phyloP scores from a whole-genome alignment of 2,329 filamentous ascomycete genomes.

The Clarireedia homoeocarpa region DNA sequence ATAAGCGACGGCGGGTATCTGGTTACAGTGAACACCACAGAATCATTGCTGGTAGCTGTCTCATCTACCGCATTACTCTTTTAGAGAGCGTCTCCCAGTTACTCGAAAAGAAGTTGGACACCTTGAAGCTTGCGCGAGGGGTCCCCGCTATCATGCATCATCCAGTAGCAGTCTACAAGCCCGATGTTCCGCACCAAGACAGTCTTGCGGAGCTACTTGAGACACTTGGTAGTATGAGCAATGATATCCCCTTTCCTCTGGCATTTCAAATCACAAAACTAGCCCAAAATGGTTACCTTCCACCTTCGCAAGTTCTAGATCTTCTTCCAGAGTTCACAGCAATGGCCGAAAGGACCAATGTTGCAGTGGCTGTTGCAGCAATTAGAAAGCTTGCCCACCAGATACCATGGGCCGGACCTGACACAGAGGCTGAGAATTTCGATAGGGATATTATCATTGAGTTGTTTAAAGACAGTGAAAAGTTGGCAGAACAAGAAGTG shows the following conservation, averaged over 20 bases:
- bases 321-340: conserved; percentile 37
- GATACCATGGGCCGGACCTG: conserved; percentile 48
- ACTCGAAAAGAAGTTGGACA: conserved; percentile 22
- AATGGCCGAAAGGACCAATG: conserved; percentile 21
- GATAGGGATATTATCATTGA: conserved; percentile 34
- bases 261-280: conserved; percentile 58
- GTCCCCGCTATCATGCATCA: conserved; percentile 28
- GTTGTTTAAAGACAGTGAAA: conserved; percentile 35
- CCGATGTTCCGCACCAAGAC: conserved; percentile 11
- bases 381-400: conserved; percentile 44
- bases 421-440: conserved; percentile 37
- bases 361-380: conserved; percentile 43
- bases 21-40: conserved; percentile 31
- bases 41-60: conserved; percentile 37
- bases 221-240: conserved; percentile 18
- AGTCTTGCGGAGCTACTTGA: conserved; percentile 17
- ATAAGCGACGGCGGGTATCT: conserved; percentile 20
- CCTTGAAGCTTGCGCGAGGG: conserved; percentile 25
- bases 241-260: conserved; percentile 41
- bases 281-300: conserved; percentile 53
- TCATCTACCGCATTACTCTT: conserved; percentile 41
- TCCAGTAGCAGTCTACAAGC: conserved; percentile 9
- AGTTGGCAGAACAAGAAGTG: conserved; percentile 21
- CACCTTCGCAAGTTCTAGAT: conserved; percentile 42
- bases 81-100: conserved; percentile 16